Conservation (phyloP, 2,329 filamentous ascomycete genomes). For the Botrytis fragariae region DNA sequence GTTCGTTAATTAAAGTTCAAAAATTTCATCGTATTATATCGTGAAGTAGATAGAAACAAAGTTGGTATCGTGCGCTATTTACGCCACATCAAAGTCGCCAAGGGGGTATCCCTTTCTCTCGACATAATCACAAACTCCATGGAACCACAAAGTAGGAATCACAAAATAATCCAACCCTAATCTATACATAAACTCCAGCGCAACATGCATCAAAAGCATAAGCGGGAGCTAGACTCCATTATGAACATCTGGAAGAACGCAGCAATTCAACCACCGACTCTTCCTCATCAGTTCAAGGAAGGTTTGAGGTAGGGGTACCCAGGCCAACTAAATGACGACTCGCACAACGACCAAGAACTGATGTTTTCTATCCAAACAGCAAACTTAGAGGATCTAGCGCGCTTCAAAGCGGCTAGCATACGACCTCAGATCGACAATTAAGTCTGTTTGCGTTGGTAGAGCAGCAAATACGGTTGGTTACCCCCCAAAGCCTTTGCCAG, state of each 20-base stretch:
- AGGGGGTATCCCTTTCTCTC: neutral
- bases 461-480: constrained; percentile 19
- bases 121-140: neutral
- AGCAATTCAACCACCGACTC: neutral
- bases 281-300: neutral
- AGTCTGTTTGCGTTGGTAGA: constrained; percentile 19
- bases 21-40: neutral
- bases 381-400: constrained; percentile 11
- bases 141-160: neutral
- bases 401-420: neutral
- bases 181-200: neutral
- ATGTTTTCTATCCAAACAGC: constrained; percentile 2
- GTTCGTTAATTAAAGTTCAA: neutral
- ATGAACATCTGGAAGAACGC: neutral
- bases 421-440: constrained; percentile 7
- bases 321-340: constrained; percentile 5
- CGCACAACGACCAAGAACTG: constrained; percentile 1
- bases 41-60: neutral
- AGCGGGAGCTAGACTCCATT: constrained; percentile 6
- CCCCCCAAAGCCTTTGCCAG: constrained; percentile 25
- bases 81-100: neutral
- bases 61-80: constrained; percentile 4
- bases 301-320: neutral
- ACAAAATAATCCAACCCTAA: constrained; percentile 6
- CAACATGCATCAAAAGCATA: constrained; percentile 3